These are phyloP conservation scores for Dactylellina leptospora DNA, from an alignment of 2,329 filamentous ascomycete species.

Conservation along the genomic window DNA sequence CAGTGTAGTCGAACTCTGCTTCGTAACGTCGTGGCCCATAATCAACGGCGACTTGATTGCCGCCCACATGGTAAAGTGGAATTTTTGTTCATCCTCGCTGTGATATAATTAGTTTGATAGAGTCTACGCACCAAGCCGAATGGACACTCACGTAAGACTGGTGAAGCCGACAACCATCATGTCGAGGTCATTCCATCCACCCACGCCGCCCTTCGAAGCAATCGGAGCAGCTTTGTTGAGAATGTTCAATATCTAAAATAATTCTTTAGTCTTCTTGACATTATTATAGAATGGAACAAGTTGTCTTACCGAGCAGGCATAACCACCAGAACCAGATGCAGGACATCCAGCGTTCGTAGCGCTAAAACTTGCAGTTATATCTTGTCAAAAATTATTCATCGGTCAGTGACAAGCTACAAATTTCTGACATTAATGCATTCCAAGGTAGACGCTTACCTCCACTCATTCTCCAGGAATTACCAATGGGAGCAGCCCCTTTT, in stretches of 20 bases:
- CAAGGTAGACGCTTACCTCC: conserved; percentile 41
- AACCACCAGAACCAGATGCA: conserved; percentile 19
- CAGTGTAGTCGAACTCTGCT: conserved; percentile 59
- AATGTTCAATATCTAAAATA: conserved; percentile 52
- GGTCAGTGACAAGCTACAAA: neutral
- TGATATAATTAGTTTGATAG: conserved; percentile 8
- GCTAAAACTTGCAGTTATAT: conserved; percentile 30
- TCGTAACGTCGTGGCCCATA: conserved; percentile 61
- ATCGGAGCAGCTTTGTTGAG: conserved; percentile 52
- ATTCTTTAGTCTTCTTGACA: neutral
- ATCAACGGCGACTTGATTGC: conserved; percentile 64
- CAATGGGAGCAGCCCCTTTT: conserved; percentile 59
- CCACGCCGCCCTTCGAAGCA: conserved; percentile 14
- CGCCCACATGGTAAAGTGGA: conserved; percentile 64
- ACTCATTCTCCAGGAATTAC: conserved; percentile 62
- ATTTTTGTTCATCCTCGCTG: conserved; percentile 60
- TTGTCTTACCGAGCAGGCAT: conserved; percentile 19
- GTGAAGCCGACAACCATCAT: conserved; percentile 62
- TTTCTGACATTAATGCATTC: neutral
- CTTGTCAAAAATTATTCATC: conserved; percentile 5
- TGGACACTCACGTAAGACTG: conserved; percentile 54
- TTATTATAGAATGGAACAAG: neutral
- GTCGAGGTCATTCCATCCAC: conserved; percentile 58
- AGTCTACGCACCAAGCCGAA: neutral
- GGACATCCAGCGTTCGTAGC: conserved; percentile 15